Percentiles rank a stretch among this genome's conserved stretches.
These are phyloP conservation scores for Populus hybrid DNA, from an alignment of 441 rosid genomes.

Conservation along the genomic window DNA sequence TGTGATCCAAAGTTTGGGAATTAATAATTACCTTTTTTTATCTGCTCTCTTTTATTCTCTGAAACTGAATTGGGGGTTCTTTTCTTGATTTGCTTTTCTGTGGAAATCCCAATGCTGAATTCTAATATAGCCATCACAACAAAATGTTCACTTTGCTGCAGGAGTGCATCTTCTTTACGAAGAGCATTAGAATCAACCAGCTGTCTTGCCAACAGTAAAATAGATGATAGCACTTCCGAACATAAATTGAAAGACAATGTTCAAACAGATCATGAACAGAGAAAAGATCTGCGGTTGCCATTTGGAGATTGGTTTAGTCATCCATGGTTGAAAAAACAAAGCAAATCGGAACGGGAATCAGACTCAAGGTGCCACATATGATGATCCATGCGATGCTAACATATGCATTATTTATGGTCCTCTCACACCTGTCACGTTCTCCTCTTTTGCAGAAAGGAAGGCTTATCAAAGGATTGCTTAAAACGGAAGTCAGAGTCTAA, in stretches of 20 bases:
- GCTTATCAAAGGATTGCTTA: conserved; percentile 27
- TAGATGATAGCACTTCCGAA: conserved; percentile 30
- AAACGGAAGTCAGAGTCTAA: conserved; percentile 40
- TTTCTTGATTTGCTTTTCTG: background rate
- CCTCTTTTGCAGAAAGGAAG: conserved; percentile 22
- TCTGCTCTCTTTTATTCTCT: background rate
- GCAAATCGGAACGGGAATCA: conserved; percentile 24
- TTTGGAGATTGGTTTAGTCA: conserved; percentile 62
- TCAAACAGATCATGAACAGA: conserved; percentile 24
- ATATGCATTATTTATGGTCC: background rate
- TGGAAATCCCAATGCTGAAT: background rate
- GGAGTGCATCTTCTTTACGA: conserved; percentile 69
- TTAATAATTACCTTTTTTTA: background rate
- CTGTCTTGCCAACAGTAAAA: conserved; percentile 33
- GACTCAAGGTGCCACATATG: conserved; percentile 39
- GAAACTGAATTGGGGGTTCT: background rate
- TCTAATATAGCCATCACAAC: background rate
- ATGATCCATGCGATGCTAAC: background rate
- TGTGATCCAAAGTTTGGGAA: background rate
- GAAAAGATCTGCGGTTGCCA: conserved; percentile 53
- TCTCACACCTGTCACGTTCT: background rate
- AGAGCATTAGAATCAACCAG: conserved; percentile 48
- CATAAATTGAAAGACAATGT: conserved; percentile 33
- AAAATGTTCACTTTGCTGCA: conserved; percentile 26
- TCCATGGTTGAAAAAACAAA: conserved; percentile 43